A percentile compares a stretch with the other conserved stretches of the same genome.
These are phyloP conservation scores for Linderniella brevidens DNA, from an alignment of 257 asterid genomes.

Conservation along the genomic window DNA sequence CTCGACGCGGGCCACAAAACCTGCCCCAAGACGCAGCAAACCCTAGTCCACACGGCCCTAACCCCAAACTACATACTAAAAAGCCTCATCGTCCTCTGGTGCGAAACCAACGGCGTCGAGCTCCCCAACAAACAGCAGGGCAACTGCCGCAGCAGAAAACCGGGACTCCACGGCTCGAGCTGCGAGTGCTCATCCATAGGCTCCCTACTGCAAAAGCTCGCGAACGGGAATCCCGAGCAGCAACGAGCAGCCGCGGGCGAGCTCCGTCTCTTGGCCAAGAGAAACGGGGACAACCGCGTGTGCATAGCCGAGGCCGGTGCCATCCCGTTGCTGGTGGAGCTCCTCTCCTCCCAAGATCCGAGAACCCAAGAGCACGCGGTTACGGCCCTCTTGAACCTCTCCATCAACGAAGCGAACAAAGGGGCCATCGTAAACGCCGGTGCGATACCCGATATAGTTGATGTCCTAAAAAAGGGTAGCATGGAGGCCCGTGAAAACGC, in stretches of 20 bases:
- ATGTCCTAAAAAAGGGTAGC: constrained; percentile 70
- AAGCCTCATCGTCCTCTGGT: constrained; percentile 87
- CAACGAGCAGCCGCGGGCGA: constrained; percentile 94
- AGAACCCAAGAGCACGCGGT: constrained; percentile 91
- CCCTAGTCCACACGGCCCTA: constrained; percentile 67
- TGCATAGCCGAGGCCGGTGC: constrained; percentile 93
- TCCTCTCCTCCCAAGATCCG: constrained; percentile 53
- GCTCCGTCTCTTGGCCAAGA: constrained; percentile 88
- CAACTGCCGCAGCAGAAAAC: constrained; percentile 27
- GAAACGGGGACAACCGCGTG: constrained; percentile 85
- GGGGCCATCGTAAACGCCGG: constrained; percentile 68
- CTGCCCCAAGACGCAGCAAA: constrained; percentile 94
- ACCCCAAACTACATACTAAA: constrained; percentile 98
- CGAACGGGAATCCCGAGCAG: constrained; percentile 50
- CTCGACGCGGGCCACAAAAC: constrained; percentile 92
- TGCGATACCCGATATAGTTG: constrained; percentile 77
- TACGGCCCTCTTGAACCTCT: constrained; percentile 84
- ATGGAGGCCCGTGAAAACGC: constrained; percentile 81
- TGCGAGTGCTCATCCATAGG: constrained; percentile 65
- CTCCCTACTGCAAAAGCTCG: constrained; percentile 52
- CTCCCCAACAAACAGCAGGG: constrained; percentile 73
- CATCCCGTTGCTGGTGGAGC: constrained; percentile 67
- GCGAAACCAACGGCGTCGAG: constrained; percentile 90
- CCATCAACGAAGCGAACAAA: constrained; percentile 83
- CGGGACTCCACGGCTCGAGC: constrained; percentile 52